Evolutionary conservation across 1,139 yeast species (phyloP), one percentile per base, ranked within the genome.

Genomic region (Yamadazyma dushanensis): DNA sequence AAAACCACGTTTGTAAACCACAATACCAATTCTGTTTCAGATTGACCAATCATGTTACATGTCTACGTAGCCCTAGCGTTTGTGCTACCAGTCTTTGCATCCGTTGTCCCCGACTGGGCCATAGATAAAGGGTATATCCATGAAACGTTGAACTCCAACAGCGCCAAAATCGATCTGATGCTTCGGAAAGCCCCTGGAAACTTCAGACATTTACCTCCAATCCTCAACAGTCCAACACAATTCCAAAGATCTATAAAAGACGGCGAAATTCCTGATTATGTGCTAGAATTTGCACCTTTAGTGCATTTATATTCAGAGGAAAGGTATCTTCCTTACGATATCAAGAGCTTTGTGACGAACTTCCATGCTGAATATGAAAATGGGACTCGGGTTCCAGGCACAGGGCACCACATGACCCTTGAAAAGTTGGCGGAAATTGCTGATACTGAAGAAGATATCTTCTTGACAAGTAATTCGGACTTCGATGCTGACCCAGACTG

Each of bases 231-330:
- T 24, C 76, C 76, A 1, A 44, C 45, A n/a, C 33, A 38, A 3
- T 44, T 53, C 21, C 56, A 70, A 42, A 49, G 65, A 26, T 61
- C 67, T 4, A 44, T 80, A 11, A 45, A 53, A 24, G 62, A 66
- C 29, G 87, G 87, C 0, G 79, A 74, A 38, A 72, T 90, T 4
- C 98, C 97, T 0, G 64, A 64, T n/a, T 92, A 81, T 57, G 83
- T 85, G 1, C 51, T 79, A 1, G 82, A 83, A 33, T 75, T 78
- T 54, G 79, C 92, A 3, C 97, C 98, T 0, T 61, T 81, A 37
- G 92, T 92, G 2, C 88, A 87, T 54, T 66, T 92, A 16, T 90
- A 90, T 63, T 82, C 95, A 1, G 98, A 92, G 54, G 98, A 92
- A 52, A 63, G 70, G 39, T 92, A 89, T 56, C 65, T 84, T 45